Conservation (phyloP, 495 filamentous ascomycete species). For the Xylaria cubensis region DNA sequence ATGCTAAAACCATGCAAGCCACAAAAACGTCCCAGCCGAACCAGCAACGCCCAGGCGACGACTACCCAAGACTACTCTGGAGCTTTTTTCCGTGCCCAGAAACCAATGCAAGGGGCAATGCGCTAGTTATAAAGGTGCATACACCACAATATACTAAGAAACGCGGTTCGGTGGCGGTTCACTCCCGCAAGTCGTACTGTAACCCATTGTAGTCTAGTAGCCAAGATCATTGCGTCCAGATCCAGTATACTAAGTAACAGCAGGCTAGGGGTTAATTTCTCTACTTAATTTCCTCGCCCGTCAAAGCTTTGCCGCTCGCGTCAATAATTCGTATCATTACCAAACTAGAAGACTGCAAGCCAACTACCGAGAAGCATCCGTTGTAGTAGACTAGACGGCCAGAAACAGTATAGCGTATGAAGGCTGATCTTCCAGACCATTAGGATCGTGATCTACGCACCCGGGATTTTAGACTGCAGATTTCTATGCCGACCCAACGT, state of each 20-base stretch:
- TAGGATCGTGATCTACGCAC: not conserved
- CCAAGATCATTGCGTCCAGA: not conserved
- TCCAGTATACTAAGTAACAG: not conserved
- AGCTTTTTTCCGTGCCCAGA: not conserved
- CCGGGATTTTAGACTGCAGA: not conserved
- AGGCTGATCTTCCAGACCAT: not conserved
- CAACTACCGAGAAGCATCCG: constrained; percentile 10
- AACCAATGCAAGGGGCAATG: constrained; percentile 3
- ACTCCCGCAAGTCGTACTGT: constrained; percentile 5
- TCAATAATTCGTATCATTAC: not conserved
- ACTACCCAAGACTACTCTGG: not conserved
- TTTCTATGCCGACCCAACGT: not conserved
- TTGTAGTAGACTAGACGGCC: not conserved
- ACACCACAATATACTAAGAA: not conserved
- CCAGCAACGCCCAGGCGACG: not conserved
- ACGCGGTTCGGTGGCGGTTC: constrained; percentile 5
- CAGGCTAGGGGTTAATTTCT: not conserved
- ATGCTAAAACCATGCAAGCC: constrained; percentile 6
- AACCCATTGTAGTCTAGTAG: not conserved
- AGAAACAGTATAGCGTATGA: constrained; percentile 2
- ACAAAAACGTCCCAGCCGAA: not conserved
- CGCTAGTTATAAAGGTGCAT: not conserved
- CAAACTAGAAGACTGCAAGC: constrained; percentile 4
- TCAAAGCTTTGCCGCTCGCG: not conserved
- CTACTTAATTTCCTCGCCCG: not conserved